A percentile compares a stretch with the other conserved stretches of the same genome.
These are phyloP conservation scores for Ogataea kodamae DNA, from an alignment of 805 yeast genomes.

Conservation along the genomic window DNA sequence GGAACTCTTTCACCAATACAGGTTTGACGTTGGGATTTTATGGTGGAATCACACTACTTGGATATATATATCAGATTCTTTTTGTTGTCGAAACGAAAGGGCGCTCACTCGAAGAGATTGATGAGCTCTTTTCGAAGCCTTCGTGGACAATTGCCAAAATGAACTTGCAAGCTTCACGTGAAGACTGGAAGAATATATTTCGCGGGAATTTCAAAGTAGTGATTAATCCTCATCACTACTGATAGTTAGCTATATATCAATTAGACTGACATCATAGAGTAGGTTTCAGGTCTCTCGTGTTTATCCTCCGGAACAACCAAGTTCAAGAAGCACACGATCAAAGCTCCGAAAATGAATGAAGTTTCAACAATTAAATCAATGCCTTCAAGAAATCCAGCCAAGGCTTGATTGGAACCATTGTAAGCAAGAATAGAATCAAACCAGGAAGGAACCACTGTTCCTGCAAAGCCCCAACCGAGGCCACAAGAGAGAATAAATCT, in stretches of 20 bases:
- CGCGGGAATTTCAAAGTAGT: conserved; percentile 18
- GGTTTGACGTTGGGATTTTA: conserved; percentile 65
- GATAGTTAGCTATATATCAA: not conserved
- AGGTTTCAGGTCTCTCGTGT: conserved; percentile 2
- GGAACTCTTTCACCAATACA: conserved; percentile 52
- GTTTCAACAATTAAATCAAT: conserved; percentile 44
- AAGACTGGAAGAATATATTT: conserved; percentile 18
- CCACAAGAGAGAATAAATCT: conserved; percentile 43
- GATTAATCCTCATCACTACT: not conserved
- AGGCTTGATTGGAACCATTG: conserved; percentile 34
- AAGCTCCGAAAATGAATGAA: conserved; percentile 23
- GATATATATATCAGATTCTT: conserved; percentile 48
- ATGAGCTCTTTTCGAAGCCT: conserved; percentile 53
- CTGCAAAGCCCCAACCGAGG: conserved; percentile 41
- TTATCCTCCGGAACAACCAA: conserved; percentile 14
- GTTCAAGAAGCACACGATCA: conserved; percentile 20
- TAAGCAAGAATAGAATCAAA: conserved; percentile 39
- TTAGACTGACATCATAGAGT: conserved; percentile 5
- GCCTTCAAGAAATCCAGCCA: conserved; percentile 41
- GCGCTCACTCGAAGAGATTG: conserved; percentile 69
- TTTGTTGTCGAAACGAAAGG: conserved; percentile 73
- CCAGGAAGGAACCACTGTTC: conserved; percentile 40
- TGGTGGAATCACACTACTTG: conserved; percentile 62
- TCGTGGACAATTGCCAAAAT: conserved; percentile 36
- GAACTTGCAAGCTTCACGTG: conserved; percentile 29